Conservation (phyloP, 495 filamentous ascomycete genomes). For the Hyaloscypha bicolor region DNA sequence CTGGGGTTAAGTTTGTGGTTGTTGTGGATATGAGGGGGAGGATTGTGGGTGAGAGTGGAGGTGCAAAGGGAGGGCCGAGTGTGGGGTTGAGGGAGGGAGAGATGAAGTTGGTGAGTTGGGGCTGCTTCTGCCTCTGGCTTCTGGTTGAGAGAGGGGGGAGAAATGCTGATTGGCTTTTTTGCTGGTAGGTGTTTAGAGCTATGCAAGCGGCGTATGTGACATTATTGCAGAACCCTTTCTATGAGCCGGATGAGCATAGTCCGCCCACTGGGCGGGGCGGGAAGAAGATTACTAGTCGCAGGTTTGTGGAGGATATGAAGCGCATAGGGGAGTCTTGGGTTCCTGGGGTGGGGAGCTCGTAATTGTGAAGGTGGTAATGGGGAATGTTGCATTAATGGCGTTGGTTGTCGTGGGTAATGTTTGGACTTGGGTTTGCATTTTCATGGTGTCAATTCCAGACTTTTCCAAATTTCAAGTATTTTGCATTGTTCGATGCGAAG, state of each 20-base stretch:
- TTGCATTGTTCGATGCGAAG: too few species aligned
- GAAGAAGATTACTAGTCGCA: conserved; percentile 74
- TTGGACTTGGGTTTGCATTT: neutral
- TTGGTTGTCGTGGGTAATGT: neutral
- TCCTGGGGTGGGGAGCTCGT: conserved; percentile 24
- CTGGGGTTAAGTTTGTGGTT: conserved; percentile 84
- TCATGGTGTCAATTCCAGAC: neutral
- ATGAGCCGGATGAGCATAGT: conserved; percentile 81
- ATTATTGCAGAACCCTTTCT: conserved; percentile 93
- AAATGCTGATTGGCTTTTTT: neutral
- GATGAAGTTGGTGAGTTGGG: conserved; percentile 67
- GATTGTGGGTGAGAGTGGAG: conserved; percentile 28
- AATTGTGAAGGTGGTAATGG: neutral
- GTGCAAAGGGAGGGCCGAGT: conserved; percentile 16
- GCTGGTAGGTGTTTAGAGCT: conserved; percentile 75
- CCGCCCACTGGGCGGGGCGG: conserved; percentile 55
- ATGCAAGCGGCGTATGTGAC: conserved; percentile 89
- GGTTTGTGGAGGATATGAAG: conserved; percentile 80
- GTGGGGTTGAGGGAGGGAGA: conserved; percentile 77
- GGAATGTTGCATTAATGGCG: conserved; percentile 37
- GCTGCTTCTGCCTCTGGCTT: conserved; percentile 13
- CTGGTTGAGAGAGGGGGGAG: neutral
- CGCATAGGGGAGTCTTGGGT: conserved; percentile 68
- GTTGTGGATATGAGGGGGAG: conserved; percentile 84
- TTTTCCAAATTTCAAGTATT: neutral